phyloP scores from a whole-genome alignment of 495 filamentous ascomycete species.

The Penicillium malachiteum region DNA sequence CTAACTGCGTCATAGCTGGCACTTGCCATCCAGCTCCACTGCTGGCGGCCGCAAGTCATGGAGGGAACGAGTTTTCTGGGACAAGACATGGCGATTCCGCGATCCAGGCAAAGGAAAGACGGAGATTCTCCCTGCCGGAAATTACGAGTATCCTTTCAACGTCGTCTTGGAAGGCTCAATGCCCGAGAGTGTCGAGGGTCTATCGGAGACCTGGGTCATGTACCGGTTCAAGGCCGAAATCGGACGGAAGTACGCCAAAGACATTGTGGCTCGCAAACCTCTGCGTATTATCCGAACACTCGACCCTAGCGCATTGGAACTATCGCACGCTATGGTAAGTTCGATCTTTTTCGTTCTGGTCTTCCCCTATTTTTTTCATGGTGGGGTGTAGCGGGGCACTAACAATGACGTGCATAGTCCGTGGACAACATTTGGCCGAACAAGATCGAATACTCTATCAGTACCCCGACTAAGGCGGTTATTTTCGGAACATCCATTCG shows the following conservation, averaged over 20 bases:
- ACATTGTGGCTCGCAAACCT: constrained; percentile 73
- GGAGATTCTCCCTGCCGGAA: constrained; percentile 67
- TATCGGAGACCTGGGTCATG: constrained; percentile 74
- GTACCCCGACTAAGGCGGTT: constrained; percentile 84
- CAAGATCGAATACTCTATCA: constrained; percentile 90
- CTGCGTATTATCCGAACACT: constrained; percentile 86
- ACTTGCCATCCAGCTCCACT: constrained; percentile 44
- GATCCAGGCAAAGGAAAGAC: constrained; percentile 51
- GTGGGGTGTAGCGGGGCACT: neutral
- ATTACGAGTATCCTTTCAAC: constrained; percentile 91
- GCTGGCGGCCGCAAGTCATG: constrained; percentile 47
- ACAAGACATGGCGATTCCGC: constrained; percentile 55
- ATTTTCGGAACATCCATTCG: constrained; percentile 83
- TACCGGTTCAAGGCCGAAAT: constrained; percentile 89
- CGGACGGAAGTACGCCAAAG: constrained; percentile 75
- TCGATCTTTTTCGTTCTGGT: neutral
- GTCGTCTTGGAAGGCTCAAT: constrained; percentile 70
- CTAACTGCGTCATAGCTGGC: constrained; percentile 35
- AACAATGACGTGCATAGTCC: constrained; percentile 42
- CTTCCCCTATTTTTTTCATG: too few species aligned
- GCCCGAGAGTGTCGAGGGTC: constrained; percentile 86
- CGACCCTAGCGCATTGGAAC: constrained; percentile 74
- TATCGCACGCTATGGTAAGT: constrained; percentile 78
- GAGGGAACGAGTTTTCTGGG: constrained; percentile 56
- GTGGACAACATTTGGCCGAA: constrained; percentile 93